These are phyloP conservation scores for Psilocybe cubensis DNA, from an alignment of 768 basidiomycete genomes.

Conservation along the genomic window DNA sequence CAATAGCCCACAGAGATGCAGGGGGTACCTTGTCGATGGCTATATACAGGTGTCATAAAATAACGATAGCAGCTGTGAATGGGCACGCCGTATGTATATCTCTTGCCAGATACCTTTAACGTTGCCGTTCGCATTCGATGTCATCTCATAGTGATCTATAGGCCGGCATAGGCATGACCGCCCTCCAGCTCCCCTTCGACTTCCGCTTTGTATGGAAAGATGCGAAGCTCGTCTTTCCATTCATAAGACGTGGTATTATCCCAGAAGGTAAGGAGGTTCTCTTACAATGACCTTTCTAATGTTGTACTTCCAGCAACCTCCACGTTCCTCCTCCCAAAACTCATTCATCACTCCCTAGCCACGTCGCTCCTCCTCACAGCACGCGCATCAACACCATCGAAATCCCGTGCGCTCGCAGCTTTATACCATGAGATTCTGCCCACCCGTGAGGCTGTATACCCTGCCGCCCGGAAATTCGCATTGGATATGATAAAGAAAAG, in stretches of 20 bases:
- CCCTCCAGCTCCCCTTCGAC: slow-evolving; percentile 53
- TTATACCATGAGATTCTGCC: slow-evolving; percentile 53
- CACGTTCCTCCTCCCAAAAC: slow-evolving; percentile 54
- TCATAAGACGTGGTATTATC: slow-evolving; percentile 51
- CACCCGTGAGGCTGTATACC: slow-evolving; percentile 54
- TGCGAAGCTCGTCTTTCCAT: slow-evolving; percentile 52
- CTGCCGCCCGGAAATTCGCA: slow-evolving; percentile 53
- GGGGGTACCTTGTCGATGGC: slow-evolving; percentile 51
- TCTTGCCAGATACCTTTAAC: too few relatives aligned
- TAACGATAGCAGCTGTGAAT: slow-evolving; percentile 55
- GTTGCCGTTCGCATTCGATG: too few relatives aligned
- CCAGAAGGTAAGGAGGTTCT: slow-evolving; percentile 19
- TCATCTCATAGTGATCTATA: slow-evolving; percentile 19
- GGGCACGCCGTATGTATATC: slow-evolving; percentile 52
- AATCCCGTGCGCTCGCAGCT: slow-evolving; percentile 39
- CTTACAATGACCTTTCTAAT: not conserved
- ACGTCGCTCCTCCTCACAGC: slow-evolving; percentile 55
- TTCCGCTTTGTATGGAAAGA: slow-evolving; percentile 56
- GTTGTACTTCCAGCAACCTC: slow-evolving; percentile 22
- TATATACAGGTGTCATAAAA: slow-evolving; percentile 57
- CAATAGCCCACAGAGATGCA: slow-evolving; percentile 47
- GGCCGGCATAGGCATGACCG: slow-evolving; percentile 56
- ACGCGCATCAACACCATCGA: slow-evolving; percentile 44
- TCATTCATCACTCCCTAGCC: slow-evolving; percentile 55
- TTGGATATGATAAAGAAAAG: slow-evolving; percentile 53